A percentile compares a stretch with the other conserved stretches of the same genome.
phyloP scores from a whole-genome alignment of 2,329 filamentous ascomycete genomes.

The Cadophora malorum region DNA sequence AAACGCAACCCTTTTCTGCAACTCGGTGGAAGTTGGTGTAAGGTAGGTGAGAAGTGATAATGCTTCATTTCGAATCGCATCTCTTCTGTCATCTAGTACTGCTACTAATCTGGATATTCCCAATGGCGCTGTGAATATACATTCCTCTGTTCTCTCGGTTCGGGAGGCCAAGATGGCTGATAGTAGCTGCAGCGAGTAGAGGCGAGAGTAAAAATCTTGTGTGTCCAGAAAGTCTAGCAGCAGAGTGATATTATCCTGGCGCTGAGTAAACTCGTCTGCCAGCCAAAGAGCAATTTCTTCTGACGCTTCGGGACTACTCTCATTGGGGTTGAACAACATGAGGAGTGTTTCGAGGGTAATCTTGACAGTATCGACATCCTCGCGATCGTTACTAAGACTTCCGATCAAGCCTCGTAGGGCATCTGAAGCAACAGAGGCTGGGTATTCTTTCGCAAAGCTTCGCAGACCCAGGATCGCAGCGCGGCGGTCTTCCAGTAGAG shows the following conservation, averaged over 20 bases:
- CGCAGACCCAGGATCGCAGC: conserved; percentile 91
- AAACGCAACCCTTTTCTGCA: conserved; percentile 95
- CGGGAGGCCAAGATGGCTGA: conserved; percentile 84
- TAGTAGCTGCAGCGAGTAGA: conserved; percentile 90
- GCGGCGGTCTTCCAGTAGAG: conserved; percentile 90
- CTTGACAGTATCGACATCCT: conserved; percentile 96
- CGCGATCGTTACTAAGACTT: conserved; percentile 83
- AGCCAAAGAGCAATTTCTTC: conserved; percentile 97
- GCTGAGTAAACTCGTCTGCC: conserved; percentile 96
- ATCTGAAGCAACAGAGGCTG: conserved; percentile 92
- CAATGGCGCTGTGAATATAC: conserved; percentile 85
- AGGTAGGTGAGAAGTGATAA: conserved; percentile 87
- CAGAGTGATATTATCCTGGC: conserved; percentile 93
- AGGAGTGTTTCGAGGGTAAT: conserved; percentile 92
- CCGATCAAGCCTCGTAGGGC: conserved; percentile 88
- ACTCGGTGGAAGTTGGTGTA: conserved; percentile 83
- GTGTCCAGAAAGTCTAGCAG: conserved; percentile 89
- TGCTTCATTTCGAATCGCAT: conserved; percentile 87
- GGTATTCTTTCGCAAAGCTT: conserved; percentile 96
- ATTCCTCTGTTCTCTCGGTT: conserved; percentile 92
- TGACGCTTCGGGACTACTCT: conserved; percentile 84
- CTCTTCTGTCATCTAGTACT: conserved; percentile 82
- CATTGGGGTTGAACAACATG: conserved; percentile 82
- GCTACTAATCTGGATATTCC: conserved; percentile 87
- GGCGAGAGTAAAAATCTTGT: conserved; percentile 85